These are phyloP conservation scores for Pontederia paniculata DNA, from an alignment of 176 grass and related monocot species.

Conservation along the genomic window DNA sequence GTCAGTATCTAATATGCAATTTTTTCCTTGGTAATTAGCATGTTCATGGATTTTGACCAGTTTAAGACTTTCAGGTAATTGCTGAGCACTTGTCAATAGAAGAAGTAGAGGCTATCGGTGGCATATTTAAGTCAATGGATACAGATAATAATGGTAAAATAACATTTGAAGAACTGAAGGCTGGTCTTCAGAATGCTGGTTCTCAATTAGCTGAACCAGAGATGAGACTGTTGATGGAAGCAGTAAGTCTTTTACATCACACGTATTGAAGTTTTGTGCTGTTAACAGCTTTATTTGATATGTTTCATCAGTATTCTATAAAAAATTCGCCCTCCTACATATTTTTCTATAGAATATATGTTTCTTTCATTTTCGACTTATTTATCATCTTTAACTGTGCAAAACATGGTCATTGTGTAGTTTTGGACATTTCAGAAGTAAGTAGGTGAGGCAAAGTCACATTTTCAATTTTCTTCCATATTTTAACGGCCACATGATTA, in stretches of 20 bases:
- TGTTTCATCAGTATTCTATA: too few species aligned
- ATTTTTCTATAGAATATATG: too few species aligned
- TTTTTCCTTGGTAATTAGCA: not conserved
- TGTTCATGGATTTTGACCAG: not conserved
- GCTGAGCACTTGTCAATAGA: constrained; percentile 82
- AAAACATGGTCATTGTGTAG: too few species aligned
- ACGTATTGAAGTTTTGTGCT: not conserved
- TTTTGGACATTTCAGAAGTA: too few species aligned
- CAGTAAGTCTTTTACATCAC: constrained; percentile 44
- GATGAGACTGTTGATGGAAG: constrained; percentile 97
- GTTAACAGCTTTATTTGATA: too few species aligned
- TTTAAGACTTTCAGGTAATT: constrained; percentile 36
- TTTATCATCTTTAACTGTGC: too few species aligned
- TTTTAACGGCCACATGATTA: too few species aligned
- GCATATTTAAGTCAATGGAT: constrained; percentile 90
- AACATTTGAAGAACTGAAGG: constrained; percentile 74
- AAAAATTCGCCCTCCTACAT: too few species aligned
- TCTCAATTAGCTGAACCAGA: constrained; percentile 80
- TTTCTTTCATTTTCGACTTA: too few species aligned
- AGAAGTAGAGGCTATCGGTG: constrained; percentile 81
- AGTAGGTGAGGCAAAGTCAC: too few species aligned
- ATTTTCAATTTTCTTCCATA: too few species aligned
- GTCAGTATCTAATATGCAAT: constrained; percentile 27
- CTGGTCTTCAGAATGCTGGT: constrained; percentile 60
- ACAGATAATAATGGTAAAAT: constrained; percentile 60